Evolutionary conservation across 2,329 filamentous ascomycete genomes (phyloP).

Genomic region (Aspergillus novoparasiticus): DNA sequence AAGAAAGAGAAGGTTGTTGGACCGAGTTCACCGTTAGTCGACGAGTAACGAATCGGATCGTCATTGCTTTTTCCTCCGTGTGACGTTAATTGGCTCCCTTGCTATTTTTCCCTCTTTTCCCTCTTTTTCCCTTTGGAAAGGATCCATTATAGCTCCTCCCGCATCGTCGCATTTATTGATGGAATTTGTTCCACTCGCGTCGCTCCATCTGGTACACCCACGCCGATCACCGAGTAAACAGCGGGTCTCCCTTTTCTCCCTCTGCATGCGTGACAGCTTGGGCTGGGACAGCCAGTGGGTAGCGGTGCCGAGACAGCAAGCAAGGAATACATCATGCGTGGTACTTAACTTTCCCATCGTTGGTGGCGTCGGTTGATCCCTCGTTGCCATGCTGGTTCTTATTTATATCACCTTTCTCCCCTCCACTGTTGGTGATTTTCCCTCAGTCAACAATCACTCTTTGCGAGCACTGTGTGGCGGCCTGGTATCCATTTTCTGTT

Average conservation of each 20-base stretch:
- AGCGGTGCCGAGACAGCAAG: not conserved
- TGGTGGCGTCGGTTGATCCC: constrained; percentile 9
- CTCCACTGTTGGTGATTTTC: not conserved
- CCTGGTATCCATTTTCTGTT: constrained; percentile 1
- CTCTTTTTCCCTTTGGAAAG: not conserved
- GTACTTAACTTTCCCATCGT: constrained; percentile 1
- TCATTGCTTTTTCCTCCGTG: not conserved
- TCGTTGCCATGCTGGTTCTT: not conserved
- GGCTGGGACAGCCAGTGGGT: not conserved
- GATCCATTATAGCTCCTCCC: not conserved
- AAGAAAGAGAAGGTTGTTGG: not conserved
- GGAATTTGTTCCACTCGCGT: constrained; percentile 4
- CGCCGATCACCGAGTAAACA: constrained; percentile 3
- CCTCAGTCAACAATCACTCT: not conserved
- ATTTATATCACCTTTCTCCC: constrained; percentile 8
- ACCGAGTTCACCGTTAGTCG: not conserved
- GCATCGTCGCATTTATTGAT: not conserved
- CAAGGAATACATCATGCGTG: not conserved
- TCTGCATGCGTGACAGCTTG: constrained; percentile 3
- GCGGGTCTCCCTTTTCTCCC: constrained; percentile 3
- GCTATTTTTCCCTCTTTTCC: not conserved
- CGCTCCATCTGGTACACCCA: constrained; percentile 6
- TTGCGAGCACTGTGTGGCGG: constrained; percentile 1
- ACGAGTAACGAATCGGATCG: not conserved
- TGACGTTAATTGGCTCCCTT: not conserved